phyloP scores from a whole-genome alignment of 2,329 filamentous ascomycete genomes.

The Paraphaeosphaeria minitans region DNA sequence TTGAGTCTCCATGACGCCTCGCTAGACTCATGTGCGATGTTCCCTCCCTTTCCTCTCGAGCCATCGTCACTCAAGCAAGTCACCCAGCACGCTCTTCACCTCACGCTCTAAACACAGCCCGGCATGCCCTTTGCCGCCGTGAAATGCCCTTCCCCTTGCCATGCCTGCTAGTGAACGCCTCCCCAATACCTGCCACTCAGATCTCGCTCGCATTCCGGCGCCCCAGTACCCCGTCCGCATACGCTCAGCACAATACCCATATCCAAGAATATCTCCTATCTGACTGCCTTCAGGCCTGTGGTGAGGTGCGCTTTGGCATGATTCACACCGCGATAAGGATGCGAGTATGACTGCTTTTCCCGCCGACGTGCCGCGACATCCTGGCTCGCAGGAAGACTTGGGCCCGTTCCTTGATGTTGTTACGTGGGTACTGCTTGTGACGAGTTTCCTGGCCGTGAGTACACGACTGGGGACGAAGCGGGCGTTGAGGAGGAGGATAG shows the following conservation, averaged over 20 bases:
- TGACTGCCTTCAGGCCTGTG: background rate
- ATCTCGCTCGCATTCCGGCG: conserved; percentile 8
- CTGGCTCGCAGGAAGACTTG: conserved; percentile 34
- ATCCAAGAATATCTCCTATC: conserved; percentile 6
- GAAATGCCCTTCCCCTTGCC: conserved; percentile 9
- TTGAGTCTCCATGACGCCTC: background rate
- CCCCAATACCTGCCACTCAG: conserved; percentile 8
- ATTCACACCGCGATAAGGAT: conserved; percentile 27
- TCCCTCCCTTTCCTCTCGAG: conserved; percentile 6
- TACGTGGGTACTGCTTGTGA: conserved; percentile 43
- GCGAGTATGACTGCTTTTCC: conserved; percentile 31
- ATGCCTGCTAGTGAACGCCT: conserved; percentile 12
- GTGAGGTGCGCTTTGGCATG: conserved; percentile 15
- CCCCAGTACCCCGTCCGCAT: conserved; percentile 1
- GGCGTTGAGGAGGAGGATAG: conserved; percentile 36
- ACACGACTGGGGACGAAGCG: conserved; percentile 43
- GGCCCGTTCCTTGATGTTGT: conserved; percentile 45
- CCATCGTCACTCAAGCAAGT: conserved; percentile 8
- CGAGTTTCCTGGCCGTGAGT: conserved; percentile 39
- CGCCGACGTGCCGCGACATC: conserved; percentile 35
- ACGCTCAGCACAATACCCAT: conserved; percentile 3
- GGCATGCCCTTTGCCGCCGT: background rate
- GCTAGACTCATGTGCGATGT: conserved; percentile 3
- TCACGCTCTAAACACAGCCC: background rate
- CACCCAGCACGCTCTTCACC: background rate